Evolutionary conservation across 1,284 basidiomycete species (phyloP), one percentile per base, ranked within the genome.

Genomic region (Austropuccinia psidii): DNA sequence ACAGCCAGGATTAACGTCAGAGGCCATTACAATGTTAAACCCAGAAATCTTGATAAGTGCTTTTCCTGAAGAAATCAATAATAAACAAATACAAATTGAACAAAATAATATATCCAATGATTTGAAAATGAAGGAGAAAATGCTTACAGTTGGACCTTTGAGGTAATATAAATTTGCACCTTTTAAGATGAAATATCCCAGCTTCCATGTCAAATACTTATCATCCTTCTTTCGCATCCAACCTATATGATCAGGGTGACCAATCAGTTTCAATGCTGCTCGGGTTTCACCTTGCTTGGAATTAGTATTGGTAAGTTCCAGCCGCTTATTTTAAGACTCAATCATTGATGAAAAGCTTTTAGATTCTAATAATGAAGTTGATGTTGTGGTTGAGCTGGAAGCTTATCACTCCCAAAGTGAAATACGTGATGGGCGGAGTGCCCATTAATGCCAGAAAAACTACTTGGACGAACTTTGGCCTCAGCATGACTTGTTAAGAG

Each of bases 161-260:
- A 96, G 80, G 79, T 88, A 90, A 80, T 98, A 97, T 67, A 97
- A 78, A 82, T 95, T 89, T 0, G 88, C 85, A 0, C 92, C 95
- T 82, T 97, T 96, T 79, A 98, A 86, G n/a, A 96, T 87, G 77
- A 96, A 91, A 83, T 91, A 98, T 58, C 95, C 84, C 77, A 86
- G 81, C 83, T 97, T 98, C 96, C 95, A 98, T 17, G 86, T 85
- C 79, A 91, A 93, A 82, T 97, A 98, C 74, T 89, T 85, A 70
- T 97, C 95, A 21, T 92, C 91, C 82, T 89, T 91, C 85, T 98
- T 99, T 80, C 90, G 86, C 87, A 99, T 89, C 89, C 92, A 98
- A 9, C 96, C 93, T 29, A 85, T 84, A 80, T 90, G 87, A 82
- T 97, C 93, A 17, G 91, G 87, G 47, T 85, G 86, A 17, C 93